Base-by-base conservation (phyloP, 495 filamentous ascomycete genomes). In the Rhypophila decipiens region DNA sequence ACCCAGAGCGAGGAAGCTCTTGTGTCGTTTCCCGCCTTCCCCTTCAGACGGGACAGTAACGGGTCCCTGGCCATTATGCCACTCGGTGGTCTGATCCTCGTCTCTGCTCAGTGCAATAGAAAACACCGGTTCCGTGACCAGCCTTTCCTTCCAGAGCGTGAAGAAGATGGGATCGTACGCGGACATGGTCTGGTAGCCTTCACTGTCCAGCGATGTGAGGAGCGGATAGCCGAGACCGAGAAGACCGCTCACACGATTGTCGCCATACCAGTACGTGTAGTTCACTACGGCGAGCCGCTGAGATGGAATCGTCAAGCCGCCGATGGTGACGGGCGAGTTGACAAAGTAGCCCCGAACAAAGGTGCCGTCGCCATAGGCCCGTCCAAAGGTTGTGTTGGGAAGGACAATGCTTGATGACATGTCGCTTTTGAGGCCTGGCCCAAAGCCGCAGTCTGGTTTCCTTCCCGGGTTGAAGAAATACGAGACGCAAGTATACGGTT, bases 151-250 rank as follows among this genome's bases (percentile, higher is more conserved):
- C 55, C 70, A 73, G 72, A 83, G 79, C 24, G 56, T 76, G 9
- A 63, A 73, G 46, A 84, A 70, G n/a, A 84, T 57, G 0, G 79
- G 77, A 42, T 66, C 68, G 61, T 83, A 83, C 1, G 52, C 21
- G 12, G 46, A 47, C 35, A 54, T 63, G 44, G 46, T 70, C 36
- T 54, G 42, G 12, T 39, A 20, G 1, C 46, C 17, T 2, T 56
- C 58, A n/a, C n/a, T n/a, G 41, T 60, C 42, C 21, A 62, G 37
- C 29, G 50, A 62, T 49, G 45, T 68, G 64, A 80, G 51, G 5
- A 66, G 62, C 12, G 78, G 79, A 51, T 82, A 85, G 0, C 69
- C 76, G 15, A 86, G 66, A 4, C 82, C 81, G 4, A 85, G 56
- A 13, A 85, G 54, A 2, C 83, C 82, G 27, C 68, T 69, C 0